Evolutionary conservation across 306 rosid species (phyloP).

Genomic region (Mucuna pruriens): DNA sequence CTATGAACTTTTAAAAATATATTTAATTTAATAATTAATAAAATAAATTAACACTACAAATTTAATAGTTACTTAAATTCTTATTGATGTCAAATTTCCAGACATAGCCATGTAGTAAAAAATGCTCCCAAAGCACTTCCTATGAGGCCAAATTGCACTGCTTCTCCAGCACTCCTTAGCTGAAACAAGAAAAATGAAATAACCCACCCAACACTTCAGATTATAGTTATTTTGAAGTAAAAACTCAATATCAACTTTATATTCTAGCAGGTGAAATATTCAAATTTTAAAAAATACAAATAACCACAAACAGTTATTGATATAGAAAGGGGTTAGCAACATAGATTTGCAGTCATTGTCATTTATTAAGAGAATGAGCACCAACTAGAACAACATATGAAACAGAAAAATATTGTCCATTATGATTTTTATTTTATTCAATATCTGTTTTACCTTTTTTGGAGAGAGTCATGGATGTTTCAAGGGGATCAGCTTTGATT

Average conservation of each 20-base stretch:
- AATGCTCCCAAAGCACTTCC: slow-evolving; percentile 81
- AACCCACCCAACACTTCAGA: background rate
- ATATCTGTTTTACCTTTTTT: background rate
- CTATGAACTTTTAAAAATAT: too few relatives aligned
- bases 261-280: background rate
- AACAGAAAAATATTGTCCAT: background rate
- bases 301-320: background rate
- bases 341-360: background rate
- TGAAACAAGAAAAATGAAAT: slow-evolving; percentile 44
- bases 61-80: too few relatives aligned
- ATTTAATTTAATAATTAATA: too few relatives aligned
- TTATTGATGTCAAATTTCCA: too few relatives aligned
- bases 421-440: background rate
- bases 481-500: background rate
- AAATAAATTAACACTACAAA: too few relatives aligned
- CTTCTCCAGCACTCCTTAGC: slow-evolving; percentile 81
- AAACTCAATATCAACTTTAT: slow-evolving; percentile 14
- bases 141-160: slow-evolving; percentile 58
- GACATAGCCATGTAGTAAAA: slow-evolving; percentile 68
- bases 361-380: slow-evolving; percentile 21
- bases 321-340: slow-evolving; percentile 3
- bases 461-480: background rate
- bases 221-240: slow-evolving; percentile 12
- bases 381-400: background rate
- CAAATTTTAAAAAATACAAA: background rate